A percentile compares a stretch with the other conserved stretches of the same genome.
Conservation (phyloP, 257 asterid species). For the Forsythia viridissima region DNA sequence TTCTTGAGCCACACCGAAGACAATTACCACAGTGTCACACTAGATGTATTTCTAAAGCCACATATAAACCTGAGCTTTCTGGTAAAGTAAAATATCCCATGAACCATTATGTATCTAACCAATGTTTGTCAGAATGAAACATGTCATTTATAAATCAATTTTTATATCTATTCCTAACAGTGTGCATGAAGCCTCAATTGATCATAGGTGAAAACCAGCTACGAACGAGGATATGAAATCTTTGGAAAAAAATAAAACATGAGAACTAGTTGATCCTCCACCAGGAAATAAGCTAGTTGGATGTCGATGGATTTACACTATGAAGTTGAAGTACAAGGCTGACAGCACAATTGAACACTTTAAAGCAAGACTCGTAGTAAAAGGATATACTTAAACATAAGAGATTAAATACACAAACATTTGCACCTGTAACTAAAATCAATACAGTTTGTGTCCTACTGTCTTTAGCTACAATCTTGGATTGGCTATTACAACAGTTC, state of each 20-base stretch:
- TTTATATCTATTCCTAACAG: neutral
- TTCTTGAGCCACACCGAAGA: neutral
- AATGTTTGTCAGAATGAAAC: neutral
- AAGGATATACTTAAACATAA: too few species aligned
- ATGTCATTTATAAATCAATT: constrained; percentile 2
- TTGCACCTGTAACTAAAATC: too few species aligned
- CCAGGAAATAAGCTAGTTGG: too few species aligned
- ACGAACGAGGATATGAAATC: neutral
- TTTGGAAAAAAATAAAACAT: too few species aligned
- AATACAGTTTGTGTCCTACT: too few species aligned
- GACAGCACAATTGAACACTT: too few species aligned
- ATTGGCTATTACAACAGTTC: too few species aligned
- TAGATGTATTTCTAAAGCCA: neutral
- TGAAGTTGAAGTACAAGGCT: too few species aligned
- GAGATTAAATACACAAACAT: too few species aligned
- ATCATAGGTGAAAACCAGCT: neutral
- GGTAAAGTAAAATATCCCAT: neutral
- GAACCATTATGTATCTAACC: neutral
- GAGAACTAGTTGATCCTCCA: neutral
- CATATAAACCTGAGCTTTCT: neutral
- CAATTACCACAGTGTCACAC: neutral
- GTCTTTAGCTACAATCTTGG: too few species aligned
- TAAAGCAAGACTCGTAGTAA: too few species aligned
- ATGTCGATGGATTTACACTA: too few species aligned
- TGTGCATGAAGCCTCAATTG: neutral